Percentiles rank a stretch among this genome's conserved stretches.
phyloP scores from a whole-genome alignment of 805 yeast species.

The Dipodascus albidus region DNA sequence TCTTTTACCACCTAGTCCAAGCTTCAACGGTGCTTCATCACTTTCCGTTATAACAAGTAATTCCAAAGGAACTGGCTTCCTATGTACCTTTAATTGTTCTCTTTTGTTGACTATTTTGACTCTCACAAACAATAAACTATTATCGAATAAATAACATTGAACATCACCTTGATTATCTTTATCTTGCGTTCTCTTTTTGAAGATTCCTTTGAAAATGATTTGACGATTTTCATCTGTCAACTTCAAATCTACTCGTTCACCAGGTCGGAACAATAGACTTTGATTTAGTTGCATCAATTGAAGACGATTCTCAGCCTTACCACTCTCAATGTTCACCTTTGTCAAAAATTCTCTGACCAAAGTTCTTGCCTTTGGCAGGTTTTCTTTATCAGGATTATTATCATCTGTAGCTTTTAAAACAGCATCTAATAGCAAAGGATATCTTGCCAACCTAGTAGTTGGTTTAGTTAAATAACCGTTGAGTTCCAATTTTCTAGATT shows the following conservation, averaged over 20 bases:
- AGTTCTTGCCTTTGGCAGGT: slow-evolving; percentile 61
- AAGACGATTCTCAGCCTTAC: slow-evolving; percentile 88
- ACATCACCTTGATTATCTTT: slow-evolving; percentile 67
- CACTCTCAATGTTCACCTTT: slow-evolving; percentile 76
- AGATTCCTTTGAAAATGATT: slow-evolving; percentile 65
- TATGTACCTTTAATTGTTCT: slow-evolving; percentile 84
- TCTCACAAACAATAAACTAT: slow-evolving; percentile 74
- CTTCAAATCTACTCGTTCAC: slow-evolving; percentile 78
- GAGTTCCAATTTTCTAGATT: slow-evolving; percentile 79
- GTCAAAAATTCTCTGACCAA: slow-evolving; percentile 64
- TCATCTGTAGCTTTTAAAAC: slow-evolving; percentile 72
- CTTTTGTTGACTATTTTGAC: slow-evolving; percentile 79
- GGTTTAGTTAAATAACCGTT: slow-evolving; percentile 92
- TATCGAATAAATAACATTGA: slow-evolving; percentile 80
- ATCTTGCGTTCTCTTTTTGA: slow-evolving; percentile 65
- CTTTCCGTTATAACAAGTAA: slow-evolving; percentile 40
- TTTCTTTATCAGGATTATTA: slow-evolving; percentile 60
- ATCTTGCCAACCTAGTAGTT: slow-evolving; percentile 90
- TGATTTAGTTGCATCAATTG: slow-evolving; percentile 80
- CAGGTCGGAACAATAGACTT: slow-evolving; percentile 66
- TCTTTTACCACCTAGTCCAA: slow-evolving; percentile 16
- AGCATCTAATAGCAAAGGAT: slow-evolving; percentile 73
- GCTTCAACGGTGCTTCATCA: slow-evolving; percentile 63
- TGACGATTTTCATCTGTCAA: slow-evolving; percentile 71
- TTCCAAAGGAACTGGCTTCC: slow-evolving; percentile 33